Base-by-base conservation (phyloP, 257 asterid species). In the Solanum sitiens region DNA sequence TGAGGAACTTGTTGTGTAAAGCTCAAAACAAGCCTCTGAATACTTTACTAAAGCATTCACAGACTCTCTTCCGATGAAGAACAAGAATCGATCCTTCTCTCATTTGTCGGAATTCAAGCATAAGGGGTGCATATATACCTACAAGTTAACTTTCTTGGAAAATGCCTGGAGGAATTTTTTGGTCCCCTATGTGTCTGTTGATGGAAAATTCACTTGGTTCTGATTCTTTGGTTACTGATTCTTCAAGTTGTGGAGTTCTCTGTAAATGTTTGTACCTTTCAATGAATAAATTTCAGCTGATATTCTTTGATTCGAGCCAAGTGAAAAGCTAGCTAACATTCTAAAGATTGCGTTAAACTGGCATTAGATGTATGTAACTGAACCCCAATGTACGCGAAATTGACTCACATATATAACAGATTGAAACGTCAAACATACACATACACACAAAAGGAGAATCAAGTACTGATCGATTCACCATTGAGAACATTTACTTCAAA, bases 11-110 rank as follows among this genome's bases (percentile, higher is more conserved):
- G 11, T 76, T 92, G 33, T 87, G 91, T 92, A 92, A 91, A 86
- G 92, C 93, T 1, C 95, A 91, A 87, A 89, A 83, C 91, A 92
- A 90, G 88, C 94, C 93, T 76, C 87, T 94, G 21, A 92, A 88
- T 87, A 83, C 87, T 76, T 83, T 94, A 80, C 86, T 94, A 73
- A 93, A 91, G 90, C 95, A 93, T 87, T 93, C 98, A 1, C 93
- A 89, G 11, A 92, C 94, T 0, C 25, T 93, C 79, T 90, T 94
- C 33, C 88, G 94, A 90, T 92, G 92, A 93, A 20, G 44, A n/a
- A 33, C 56, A 80, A 35, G 86, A 75, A 27, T 8, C 6, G 30
- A 6, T 67, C 32, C 37, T 59, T n/a, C 27, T 11, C 37, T 45
- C 63, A 86, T 83, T n/a, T 63, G n/a, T 63, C 6, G 32, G 71